Base-by-base conservation (phyloP, 2,329 filamentous ascomycete species). In the Basipetospora sp. region DNA sequence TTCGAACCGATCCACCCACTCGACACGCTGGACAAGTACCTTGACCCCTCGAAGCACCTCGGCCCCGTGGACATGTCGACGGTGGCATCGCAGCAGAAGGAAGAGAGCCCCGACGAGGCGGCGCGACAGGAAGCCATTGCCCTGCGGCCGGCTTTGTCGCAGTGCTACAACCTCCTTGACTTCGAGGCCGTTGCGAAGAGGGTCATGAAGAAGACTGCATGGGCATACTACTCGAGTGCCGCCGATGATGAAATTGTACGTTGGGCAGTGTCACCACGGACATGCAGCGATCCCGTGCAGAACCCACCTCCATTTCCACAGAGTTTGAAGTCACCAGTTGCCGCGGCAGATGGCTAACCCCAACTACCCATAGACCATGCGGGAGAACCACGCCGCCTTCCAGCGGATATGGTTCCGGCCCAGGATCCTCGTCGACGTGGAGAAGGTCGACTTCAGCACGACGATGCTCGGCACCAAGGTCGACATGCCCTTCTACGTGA, bases 361-460 rank as follows among this genome's bases (percentile, higher is more conserved):
- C 19, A 22, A 13, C 9, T 31, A 5, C 43, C 45, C 8, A 1
- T 47, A 92, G 81, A 94, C 90, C 0, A 68, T 96, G 67, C 77
- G 88, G 45, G 88, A 96, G 61, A 98, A 98, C 62, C 88, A 94
- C 63, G 75, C 73, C 32, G 90, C 90, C 32, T 98, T 86, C 64
- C 90, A 98, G 64, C 87, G 92, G 55, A 92, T 94, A 59, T 76
- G 90, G 88, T 96, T 98, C 66, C 77, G 90, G 16, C 90, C 90
- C 3, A 78, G 77, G 45, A 66, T 98, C 40, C 76, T 98, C 40
- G 75, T 93, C 38, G 80, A 98, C 52, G 90, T 98, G 26, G 82
- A 87, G 55, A 71, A 82, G 16, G 72, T 98, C 43, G 84, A 94
- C 56, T 76, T 82, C 54, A 76, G 74, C 26, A 96, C 87, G 17